These are phyloP conservation scores for Pyrenophora graminea DNA, from an alignment of 2,329 filamentous ascomycete genomes.

Conservation along the genomic window DNA sequence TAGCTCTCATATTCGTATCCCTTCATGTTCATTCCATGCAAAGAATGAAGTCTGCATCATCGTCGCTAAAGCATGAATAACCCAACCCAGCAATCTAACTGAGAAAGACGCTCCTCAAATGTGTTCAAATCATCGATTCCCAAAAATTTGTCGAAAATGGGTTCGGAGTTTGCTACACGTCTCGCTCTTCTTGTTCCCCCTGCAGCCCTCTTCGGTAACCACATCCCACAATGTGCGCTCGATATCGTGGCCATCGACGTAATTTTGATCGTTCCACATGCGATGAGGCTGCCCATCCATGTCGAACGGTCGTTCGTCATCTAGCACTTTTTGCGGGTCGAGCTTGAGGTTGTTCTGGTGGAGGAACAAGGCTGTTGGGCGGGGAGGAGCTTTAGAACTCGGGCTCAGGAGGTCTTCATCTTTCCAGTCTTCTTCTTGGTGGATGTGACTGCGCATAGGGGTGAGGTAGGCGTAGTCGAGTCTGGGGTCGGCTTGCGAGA, in stretches of 20 bases:
- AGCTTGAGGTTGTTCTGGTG: slow-evolving; percentile 30
- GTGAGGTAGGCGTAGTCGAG: slow-evolving; percentile 24
- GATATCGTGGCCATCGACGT: slow-evolving; percentile 28
- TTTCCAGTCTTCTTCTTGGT: slow-evolving; percentile 14
- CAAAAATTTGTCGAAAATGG: slow-evolving; percentile 27
- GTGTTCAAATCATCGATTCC: neutral
- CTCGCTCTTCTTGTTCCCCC: slow-evolving; percentile 9
- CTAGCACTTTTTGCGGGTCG: slow-evolving; percentile 19
- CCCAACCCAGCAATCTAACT: too few species aligned
- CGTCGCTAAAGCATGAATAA: too few species aligned
- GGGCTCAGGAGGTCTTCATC: slow-evolving; percentile 8
- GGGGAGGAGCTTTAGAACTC: slow-evolving; percentile 3
- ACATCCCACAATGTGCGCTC: slow-evolving; percentile 32
- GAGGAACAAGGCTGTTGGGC: slow-evolving; percentile 24
- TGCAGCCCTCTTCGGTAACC: slow-evolving; percentile 28
- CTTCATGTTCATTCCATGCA: too few species aligned
- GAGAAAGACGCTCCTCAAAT: too few species aligned
- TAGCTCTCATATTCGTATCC: too few species aligned
- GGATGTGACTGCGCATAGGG: slow-evolving; percentile 23
- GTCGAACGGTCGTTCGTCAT: slow-evolving; percentile 10
- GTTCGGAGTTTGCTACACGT: slow-evolving; percentile 16
- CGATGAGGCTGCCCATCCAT: slow-evolving; percentile 16
- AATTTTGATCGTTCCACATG: slow-evolving; percentile 26
- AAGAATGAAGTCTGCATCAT: too few species aligned
- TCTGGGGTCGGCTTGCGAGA: slow-evolving; percentile 27